These are phyloP conservation scores for Annona squamosa DNA, from an alignment of 164 flowering plant genomes.

Conservation along the genomic window DNA sequence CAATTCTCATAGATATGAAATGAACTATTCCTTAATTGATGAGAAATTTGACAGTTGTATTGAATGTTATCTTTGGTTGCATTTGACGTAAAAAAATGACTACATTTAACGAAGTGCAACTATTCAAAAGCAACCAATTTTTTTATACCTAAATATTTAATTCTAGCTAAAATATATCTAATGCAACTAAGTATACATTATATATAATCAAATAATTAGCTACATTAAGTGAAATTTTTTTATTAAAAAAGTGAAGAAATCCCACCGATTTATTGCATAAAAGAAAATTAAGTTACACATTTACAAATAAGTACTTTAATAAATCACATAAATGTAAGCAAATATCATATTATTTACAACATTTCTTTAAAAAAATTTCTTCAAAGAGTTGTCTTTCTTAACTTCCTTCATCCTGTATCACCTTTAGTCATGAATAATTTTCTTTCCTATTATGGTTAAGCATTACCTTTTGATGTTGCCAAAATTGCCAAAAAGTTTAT, in stretches of 20 bases:
- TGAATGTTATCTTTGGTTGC: too few relatives aligned
- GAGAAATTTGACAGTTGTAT: too few relatives aligned
- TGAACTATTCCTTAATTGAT: too few relatives aligned
- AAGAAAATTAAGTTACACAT: too few relatives aligned
- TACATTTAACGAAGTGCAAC: too few relatives aligned
- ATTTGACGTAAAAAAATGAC: too few relatives aligned
- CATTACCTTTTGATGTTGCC: not conserved
- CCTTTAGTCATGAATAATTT: not conserved
- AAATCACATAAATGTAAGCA: not conserved
- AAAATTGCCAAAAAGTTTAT: not conserved
- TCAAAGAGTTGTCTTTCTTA: not conserved
- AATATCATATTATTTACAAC: too few relatives aligned
- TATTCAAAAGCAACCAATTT: not conserved
- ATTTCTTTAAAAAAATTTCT: too few relatives aligned
- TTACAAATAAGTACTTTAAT: not conserved
- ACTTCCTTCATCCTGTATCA: not conserved
- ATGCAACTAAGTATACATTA: not conserved
- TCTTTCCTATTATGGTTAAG: not conserved
- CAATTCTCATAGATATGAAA: too few relatives aligned
- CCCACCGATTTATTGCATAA: too few relatives aligned
- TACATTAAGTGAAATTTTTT: too few relatives aligned
- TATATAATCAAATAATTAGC: not conserved
- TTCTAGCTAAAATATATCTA: not conserved
- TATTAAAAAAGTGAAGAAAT: too few relatives aligned
- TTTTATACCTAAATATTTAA: not conserved